These are phyloP conservation scores for Pyrrhoderma noxium DNA, from an alignment of 1,284 basidiomycete genomes.

Conservation along the genomic window DNA sequence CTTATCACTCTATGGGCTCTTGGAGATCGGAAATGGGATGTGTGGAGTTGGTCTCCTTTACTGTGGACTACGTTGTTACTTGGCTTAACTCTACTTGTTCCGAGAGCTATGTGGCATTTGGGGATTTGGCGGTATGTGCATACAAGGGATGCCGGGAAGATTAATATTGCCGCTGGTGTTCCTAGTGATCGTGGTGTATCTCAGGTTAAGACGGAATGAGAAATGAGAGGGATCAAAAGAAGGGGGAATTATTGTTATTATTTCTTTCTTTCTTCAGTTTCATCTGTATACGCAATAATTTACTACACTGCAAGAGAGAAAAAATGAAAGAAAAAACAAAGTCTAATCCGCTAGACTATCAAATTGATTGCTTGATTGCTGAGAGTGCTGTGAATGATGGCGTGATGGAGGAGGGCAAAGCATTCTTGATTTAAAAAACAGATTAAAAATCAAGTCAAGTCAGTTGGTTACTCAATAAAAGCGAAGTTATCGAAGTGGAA, in stretches of 20 bases:
- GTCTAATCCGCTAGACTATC: too few species aligned
- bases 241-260: too few species aligned
- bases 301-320: not conserved
- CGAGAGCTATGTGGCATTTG: slow-evolving; percentile 62
- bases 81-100: slow-evolving; percentile 57
- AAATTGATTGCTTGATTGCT: not conserved
- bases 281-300: not conserved
- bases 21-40: slow-evolving; percentile 54
- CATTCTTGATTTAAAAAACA: too few species aligned
- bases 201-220: slow-evolving; percentile 1
- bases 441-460: too few species aligned
- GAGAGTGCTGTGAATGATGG: too few species aligned
- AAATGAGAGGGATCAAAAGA: too few species aligned
- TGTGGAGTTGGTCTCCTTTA: slow-evolving; percentile 56
- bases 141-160: slow-evolving; percentile 40
- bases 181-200: not conserved
- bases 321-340: not conserved
- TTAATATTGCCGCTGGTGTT: not conserved
- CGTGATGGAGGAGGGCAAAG: too few species aligned
- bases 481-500: not conserved
- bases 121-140: slow-evolving; percentile 68
- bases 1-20: slow-evolving; percentile 64
- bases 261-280: too few species aligned
- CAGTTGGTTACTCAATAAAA: not conserved
- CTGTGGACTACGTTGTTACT: slow-evolving; percentile 59